Evolutionary conservation across 257 asterid genomes (phyloP).

Genomic region (Petunia secreta): DNA sequence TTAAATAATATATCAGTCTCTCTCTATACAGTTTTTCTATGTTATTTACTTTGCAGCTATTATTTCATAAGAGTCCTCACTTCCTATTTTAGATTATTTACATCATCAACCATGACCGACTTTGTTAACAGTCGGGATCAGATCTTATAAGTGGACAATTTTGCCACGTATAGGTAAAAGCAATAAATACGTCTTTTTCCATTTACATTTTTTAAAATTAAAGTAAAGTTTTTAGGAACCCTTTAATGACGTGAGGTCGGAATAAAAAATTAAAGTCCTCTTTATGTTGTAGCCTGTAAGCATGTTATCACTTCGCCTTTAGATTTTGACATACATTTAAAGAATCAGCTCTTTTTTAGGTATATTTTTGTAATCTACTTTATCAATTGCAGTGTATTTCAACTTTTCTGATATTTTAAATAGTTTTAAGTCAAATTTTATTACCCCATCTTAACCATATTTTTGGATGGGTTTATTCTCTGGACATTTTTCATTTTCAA

Average conservation of each 20-base stretch:
- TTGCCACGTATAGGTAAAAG: neutral
- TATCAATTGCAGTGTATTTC: too few relatives aligned
- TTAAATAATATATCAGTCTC: too few relatives aligned
- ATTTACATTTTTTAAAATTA: neutral
- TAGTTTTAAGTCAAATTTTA: too few relatives aligned
- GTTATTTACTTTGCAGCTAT: too few relatives aligned
- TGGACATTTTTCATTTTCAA: too few relatives aligned
- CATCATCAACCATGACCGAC: neutral
- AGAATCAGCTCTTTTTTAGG: neutral
- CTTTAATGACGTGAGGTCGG: neutral
- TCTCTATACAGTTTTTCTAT: too few relatives aligned
- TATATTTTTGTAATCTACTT: neutral
- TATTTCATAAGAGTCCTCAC: neutral
- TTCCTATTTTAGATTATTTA: neutral
- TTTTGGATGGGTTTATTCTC: too few relatives aligned
- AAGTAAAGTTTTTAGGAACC: neutral
- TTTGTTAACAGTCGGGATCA: conserved; percentile 1
- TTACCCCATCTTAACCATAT: too few relatives aligned
- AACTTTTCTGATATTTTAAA: too few relatives aligned
- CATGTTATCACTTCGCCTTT: neutral
- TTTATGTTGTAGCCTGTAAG: neutral
- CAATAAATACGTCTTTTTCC: neutral
- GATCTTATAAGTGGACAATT: neutral
- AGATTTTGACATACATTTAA: neutral
- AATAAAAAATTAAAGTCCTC: neutral